Evolutionary conservation across 2,329 filamentous ascomycete genomes (phyloP).

Genomic region (Aspergillus pseudonomiae): DNA sequence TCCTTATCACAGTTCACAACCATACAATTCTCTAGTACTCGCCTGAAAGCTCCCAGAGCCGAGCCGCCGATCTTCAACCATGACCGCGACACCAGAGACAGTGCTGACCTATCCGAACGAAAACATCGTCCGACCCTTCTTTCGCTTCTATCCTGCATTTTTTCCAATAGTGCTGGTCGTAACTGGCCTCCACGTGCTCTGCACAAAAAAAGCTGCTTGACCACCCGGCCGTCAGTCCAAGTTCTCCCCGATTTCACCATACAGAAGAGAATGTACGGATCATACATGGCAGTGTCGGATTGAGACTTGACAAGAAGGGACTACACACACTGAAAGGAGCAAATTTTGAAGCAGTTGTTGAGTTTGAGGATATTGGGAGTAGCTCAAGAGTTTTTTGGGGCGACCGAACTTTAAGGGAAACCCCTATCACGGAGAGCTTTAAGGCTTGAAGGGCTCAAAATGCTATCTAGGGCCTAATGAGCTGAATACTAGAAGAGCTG

Average conservation of each 20-base stretch:
- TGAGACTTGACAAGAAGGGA: not conserved
- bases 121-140: not conserved
- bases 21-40: not conserved
- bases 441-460: not conserved
- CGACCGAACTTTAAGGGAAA: not conserved
- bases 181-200: not conserved
- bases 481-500: not conserved
- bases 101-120: not conserved
- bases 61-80: not conserved
- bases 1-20: not conserved
- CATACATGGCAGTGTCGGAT: not conserved
- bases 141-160: not conserved
- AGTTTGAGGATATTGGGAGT: not conserved
- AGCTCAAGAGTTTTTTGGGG: not conserved
- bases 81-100: not conserved
- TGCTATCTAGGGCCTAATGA: not conserved
- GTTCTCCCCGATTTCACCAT: not conserved
- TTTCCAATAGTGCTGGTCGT: not conserved
- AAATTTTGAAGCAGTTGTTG: not conserved
- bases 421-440: not conserved
- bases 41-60: not conserved
- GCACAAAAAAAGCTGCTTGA: not conserved
- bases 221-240: not conserved
- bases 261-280: not conserved
- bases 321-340: not conserved